Percentiles rank a stretch among this genome's conserved stretches.
Conservation (phyloP, 306 rosid species). For the Ammopiptanthus mongolicus region DNA sequence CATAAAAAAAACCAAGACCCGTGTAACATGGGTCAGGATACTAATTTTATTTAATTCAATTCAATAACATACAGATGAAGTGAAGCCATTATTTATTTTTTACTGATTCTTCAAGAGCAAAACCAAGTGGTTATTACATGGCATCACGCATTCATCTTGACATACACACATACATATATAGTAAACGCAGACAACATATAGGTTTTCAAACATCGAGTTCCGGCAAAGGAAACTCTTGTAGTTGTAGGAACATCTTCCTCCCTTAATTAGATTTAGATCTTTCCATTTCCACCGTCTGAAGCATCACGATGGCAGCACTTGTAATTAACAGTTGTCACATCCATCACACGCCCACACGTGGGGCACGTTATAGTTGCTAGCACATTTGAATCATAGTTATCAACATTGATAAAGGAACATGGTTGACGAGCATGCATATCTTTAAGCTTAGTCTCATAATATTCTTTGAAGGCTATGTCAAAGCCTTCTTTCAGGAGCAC, state of each 20-base stretch:
- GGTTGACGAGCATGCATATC: slow-evolving; percentile 15
- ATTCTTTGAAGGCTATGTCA: slow-evolving; percentile 23
- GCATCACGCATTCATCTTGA: slow-evolving; percentile 17
- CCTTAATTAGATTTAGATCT: not conserved
- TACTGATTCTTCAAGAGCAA: not conserved
- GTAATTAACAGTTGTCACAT: slow-evolving; percentile 28
- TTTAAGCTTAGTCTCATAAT: slow-evolving; percentile 17
- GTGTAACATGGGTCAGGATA: too few species aligned
- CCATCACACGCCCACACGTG: slow-evolving; percentile 35
- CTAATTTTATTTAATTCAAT: slow-evolving; percentile 14
- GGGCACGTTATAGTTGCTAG: slow-evolving; percentile 31
- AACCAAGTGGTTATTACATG: not conserved
- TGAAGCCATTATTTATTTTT: slow-evolving; percentile 13
- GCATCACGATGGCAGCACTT: slow-evolving; percentile 30
- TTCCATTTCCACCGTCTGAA: not conserved
- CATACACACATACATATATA: not conserved
- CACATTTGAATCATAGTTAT: slow-evolving; percentile 5
- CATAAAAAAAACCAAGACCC: too few species aligned
- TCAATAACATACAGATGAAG: not conserved
- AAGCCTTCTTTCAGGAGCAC: slow-evolving; percentile 25
- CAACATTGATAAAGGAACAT: slow-evolving; percentile 4
- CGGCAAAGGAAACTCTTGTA: not conserved
- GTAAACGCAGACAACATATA: not conserved
- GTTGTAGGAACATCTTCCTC: not conserved
- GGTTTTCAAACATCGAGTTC: not conserved